phyloP scores from a whole-genome alignment of 208 protist species.

The Trichomonas tenax region DNA sequence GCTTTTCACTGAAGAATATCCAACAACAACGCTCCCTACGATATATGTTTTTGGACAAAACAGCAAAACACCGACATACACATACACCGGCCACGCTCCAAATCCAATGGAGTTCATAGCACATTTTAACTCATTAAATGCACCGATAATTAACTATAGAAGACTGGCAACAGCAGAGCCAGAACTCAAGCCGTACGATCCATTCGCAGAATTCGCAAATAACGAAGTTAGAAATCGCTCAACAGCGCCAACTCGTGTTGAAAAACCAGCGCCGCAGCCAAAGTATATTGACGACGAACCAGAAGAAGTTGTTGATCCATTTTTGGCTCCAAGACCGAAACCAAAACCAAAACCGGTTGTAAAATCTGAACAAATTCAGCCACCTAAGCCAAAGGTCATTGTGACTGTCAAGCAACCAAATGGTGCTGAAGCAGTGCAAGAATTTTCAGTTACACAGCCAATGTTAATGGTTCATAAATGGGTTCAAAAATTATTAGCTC shows the following conservation, averaged over 20 bases:
- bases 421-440: neutral
- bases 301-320: neutral
- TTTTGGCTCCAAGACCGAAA: neutral
- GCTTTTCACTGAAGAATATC: neutral
- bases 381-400: neutral
- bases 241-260: too few relatives aligned
- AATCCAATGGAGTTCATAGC: neutral
- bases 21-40: neutral
- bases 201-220: neutral
- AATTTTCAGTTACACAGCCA: neutral
- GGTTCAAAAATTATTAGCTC: neutral
- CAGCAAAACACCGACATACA: neutral
- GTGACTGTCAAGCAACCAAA: neutral
- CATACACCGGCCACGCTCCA: neutral
- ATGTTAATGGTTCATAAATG: neutral
- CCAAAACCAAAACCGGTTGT: neutral
- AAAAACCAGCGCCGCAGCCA: neutral
- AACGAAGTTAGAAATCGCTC: too few relatives aligned
- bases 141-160: neutral
- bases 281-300: neutral
- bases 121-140: neutral
- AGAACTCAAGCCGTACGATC: neutral
- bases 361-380: neutral
- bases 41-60: neutral
- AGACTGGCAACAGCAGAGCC: neutral